phyloP scores from a whole-genome alignment of 352 stramenopile genomes.

The Peronospora farinosa region DNA sequence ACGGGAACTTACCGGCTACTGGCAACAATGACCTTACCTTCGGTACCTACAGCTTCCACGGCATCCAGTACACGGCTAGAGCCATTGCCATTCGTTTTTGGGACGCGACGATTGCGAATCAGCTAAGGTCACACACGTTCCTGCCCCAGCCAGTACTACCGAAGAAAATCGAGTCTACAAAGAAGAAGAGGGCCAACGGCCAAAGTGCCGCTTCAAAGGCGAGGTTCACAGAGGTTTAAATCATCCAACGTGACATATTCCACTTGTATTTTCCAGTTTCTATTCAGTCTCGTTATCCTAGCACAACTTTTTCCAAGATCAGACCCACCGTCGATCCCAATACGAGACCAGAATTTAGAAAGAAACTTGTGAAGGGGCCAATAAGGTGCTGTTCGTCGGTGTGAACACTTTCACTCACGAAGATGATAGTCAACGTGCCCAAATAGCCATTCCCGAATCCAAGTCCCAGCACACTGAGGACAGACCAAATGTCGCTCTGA shows the following conservation, averaged over 20 bases:
- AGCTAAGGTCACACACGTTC: conserved; percentile 30
- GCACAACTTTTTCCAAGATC: conserved; percentile 52
- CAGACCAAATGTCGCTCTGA: conserved; percentile 64
- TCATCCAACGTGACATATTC: conserved; percentile 5
- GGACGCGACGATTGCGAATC: conserved; percentile 30
- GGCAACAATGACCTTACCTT: conserved; percentile 12
- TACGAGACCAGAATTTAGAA: conserved; percentile 80
- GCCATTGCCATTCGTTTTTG: conserved; percentile 53
- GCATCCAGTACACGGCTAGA: conserved; percentile 28
- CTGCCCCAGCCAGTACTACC: conserved; percentile 31
- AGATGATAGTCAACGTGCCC: conserved; percentile 72
- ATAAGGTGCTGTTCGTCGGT: conserved; percentile 62
- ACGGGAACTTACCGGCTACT: background rate
- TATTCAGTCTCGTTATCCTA: conserved; percentile 29
- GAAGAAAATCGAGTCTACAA: conserved; percentile 30
- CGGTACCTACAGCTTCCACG: conserved; percentile 35
- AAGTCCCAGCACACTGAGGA: conserved; percentile 61
- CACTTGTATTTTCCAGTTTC: conserved; percentile 7
- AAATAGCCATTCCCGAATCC: conserved; percentile 78
- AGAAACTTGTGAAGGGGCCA: conserved; percentile 79
- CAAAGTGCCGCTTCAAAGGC: conserved; percentile 11
- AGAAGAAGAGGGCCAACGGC: conserved; percentile 25
- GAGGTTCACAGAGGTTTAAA: background rate
- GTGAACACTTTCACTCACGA: conserved; percentile 76
- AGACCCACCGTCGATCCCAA: conserved; percentile 62